Percentiles rank a stretch among this genome's conserved stretches.
Conservation (phyloP, 306 rosid genomes). For the Ochetophila trinervis region DNA sequence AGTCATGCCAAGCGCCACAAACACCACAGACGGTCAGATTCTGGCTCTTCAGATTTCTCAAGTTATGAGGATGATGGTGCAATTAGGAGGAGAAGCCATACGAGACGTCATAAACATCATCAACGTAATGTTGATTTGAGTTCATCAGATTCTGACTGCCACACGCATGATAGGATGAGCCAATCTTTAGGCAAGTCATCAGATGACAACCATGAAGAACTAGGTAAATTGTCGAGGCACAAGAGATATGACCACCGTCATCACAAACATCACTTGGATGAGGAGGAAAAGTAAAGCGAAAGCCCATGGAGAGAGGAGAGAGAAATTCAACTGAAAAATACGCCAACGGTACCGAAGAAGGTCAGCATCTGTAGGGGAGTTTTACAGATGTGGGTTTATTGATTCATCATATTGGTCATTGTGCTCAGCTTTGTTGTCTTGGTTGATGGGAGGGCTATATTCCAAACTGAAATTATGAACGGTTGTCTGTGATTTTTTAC, state of each 20-base stretch:
- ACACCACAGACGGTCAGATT: constrained; percentile 40
- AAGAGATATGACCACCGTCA: constrained; percentile 35
- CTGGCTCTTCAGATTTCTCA: constrained; percentile 38
- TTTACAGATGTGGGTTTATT: too few relatives aligned
- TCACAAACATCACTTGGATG: constrained; percentile 35
- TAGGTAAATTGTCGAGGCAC: constrained; percentile 28
- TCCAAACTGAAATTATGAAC: too few relatives aligned
- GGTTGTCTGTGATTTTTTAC: background rate
- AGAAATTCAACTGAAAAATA: constrained; percentile 19
- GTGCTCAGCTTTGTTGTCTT: background rate
- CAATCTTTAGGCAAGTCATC: constrained; percentile 47
- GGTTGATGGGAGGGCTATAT: background rate
- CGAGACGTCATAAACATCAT: constrained; percentile 46
- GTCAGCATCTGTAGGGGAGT: background rate
- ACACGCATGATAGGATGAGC: constrained; percentile 30
- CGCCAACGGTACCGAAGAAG: constrained; percentile 15
- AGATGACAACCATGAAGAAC: constrained; percentile 50
- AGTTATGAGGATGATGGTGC: constrained; percentile 35
- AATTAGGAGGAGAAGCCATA: constrained; percentile 34
- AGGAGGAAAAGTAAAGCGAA: constrained; percentile 32
- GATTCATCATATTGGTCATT: background rate
- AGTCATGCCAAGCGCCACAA: constrained; percentile 48
- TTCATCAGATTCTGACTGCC: constrained; percentile 47
- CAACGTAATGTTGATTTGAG: constrained; percentile 40
- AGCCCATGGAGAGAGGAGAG: constrained; percentile 13